A percentile compares a stretch with the other conserved stretches of the same genome.
Evolutionary conservation across 768 basidiomycete species (phyloP).

Genomic region (Kwoniella pini): DNA sequence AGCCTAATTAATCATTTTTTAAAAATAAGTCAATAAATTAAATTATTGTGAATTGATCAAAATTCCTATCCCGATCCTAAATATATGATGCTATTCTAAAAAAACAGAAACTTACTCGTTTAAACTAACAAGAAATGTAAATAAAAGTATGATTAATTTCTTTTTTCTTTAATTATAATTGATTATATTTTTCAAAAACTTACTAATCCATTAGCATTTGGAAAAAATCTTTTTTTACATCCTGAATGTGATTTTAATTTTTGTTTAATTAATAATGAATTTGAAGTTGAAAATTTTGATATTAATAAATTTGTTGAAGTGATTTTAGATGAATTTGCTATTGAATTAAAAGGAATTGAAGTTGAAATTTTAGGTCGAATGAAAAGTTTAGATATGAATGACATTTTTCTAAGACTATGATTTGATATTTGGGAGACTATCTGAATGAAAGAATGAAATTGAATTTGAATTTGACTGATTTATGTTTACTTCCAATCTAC

Average conservation of each 20-base stretch:
- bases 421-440: too few relatives aligned
- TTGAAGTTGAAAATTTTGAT: conserved; percentile 26
- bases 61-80: too few relatives aligned
- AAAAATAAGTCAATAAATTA: too few relatives aligned
- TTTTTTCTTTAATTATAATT: neutral
- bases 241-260: conserved; percentile 56
- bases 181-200: neutral
- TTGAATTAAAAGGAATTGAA: conserved; percentile 1
- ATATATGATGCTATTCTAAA: too few relatives aligned
- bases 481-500: neutral
- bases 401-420: too few relatives aligned
- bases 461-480: neutral
- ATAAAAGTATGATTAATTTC: neutral
- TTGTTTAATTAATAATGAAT: conserved; percentile 25
- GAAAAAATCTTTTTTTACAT: conserved; percentile 54
- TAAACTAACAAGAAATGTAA: conserved; percentile 36
- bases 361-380: conserved; percentile 16
- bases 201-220: conserved; percentile 45
- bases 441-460: too few relatives aligned
- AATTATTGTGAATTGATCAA: too few relatives aligned
- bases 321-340: too few relatives aligned
- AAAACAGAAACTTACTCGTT: conserved; percentile 53
- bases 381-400: conserved; percentile 17
- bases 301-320: neutral
- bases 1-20: too few relatives aligned